Evolutionary conservation across 2,329 filamentous ascomycete genomes (phyloP).

Genomic region (Graphium sp.): DNA sequence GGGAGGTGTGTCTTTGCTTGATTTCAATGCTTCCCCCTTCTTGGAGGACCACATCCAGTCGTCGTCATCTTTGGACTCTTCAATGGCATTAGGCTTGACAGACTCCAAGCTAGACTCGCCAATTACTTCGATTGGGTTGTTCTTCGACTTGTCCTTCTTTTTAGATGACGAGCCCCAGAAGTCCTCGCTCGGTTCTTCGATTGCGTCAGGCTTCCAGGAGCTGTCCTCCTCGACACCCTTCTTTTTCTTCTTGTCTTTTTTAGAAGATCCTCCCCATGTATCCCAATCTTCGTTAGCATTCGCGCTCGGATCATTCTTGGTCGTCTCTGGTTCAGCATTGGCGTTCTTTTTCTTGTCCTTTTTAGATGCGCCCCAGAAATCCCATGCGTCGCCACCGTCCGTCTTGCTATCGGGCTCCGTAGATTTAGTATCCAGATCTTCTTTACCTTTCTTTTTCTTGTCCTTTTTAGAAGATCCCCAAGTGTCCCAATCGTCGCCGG

Average conservation of each 20-base stretch:
- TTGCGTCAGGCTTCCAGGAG: slow-evolving; percentile 20
- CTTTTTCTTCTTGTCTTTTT: slow-evolving; percentile 22
- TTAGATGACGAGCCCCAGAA: too few relatives aligned
- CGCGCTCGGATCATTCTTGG: slow-evolving; percentile 13
- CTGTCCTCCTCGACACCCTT: slow-evolving; percentile 10
- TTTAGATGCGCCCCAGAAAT: slow-evolving; percentile 11
- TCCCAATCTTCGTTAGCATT: slow-evolving; percentile 7
- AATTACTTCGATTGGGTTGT: slow-evolving; percentile 27
- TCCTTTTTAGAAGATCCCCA: slow-evolving; percentile 5
- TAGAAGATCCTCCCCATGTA: slow-evolving; percentile 17
- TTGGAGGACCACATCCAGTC: slow-evolving; percentile 25
- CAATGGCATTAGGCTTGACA: slow-evolving; percentile 25
- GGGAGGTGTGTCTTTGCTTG: slow-evolving; percentile 20
- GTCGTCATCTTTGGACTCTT: slow-evolving; percentile 23
- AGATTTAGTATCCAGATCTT: too few relatives aligned
- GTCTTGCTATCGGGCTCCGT: too few relatives aligned
- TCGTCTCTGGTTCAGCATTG: slow-evolving; percentile 3
- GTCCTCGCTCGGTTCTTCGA: slow-evolving; percentile 25
- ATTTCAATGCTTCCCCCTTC: slow-evolving; percentile 27
- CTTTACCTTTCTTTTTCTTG: slow-evolving; percentile 10
- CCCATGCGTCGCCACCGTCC: slow-evolving; percentile 10
- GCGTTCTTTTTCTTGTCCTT: slow-evolving; percentile 16
- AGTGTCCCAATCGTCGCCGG: neutral
- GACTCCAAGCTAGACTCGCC: slow-evolving; percentile 27
- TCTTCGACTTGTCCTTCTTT: slow-evolving; percentile 33